A percentile compares a stretch with the other conserved stretches of the same genome.
Conservation (phyloP, 1,139 yeast genomes). For the Taiozyma sp. region DNA sequence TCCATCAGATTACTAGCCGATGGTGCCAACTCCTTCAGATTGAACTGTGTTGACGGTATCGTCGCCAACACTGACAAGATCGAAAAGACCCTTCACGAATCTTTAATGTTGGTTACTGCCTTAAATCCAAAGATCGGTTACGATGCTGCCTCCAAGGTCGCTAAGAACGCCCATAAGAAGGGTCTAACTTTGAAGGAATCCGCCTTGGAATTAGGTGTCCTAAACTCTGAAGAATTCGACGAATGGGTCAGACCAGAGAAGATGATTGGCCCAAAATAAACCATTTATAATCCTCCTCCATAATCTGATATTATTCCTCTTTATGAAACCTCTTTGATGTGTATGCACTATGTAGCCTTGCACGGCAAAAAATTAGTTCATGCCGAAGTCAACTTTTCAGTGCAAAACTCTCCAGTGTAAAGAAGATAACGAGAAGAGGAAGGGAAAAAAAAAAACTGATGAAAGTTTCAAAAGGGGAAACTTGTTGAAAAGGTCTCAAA, state of each 20-base stretch:
- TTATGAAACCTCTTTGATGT: too few relatives aligned
- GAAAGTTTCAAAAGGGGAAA: too few relatives aligned
- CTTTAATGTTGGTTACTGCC: conserved; percentile 97
- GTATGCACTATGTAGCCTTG: neutral
- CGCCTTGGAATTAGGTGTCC: conserved; percentile 84
- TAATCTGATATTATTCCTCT: too few relatives aligned
- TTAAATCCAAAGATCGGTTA: conserved; percentile 98
- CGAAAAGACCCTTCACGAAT: conserved; percentile 82
- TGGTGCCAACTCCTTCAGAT: conserved; percentile 84
- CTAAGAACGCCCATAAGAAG: conserved; percentile 97
- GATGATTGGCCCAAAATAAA: conserved; percentile 86
- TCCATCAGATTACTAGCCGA: conserved; percentile 88
- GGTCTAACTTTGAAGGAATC: conserved; percentile 93
- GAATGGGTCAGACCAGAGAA: conserved; percentile 97
- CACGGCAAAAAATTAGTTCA: neutral
- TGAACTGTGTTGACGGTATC: conserved; percentile 93
- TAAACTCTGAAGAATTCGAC: conserved; percentile 82
- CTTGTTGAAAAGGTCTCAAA: neutral
- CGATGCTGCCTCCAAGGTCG: conserved; percentile 95
- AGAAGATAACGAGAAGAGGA: too few relatives aligned
- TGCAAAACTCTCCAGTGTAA: too few relatives aligned
- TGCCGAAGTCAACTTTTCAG: too few relatives aligned
- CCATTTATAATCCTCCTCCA: neutral
- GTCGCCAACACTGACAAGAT: conserved; percentile 85
- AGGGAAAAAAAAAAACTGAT: too few relatives aligned